Percentiles rank a stretch among this genome's conserved stretches.
These are phyloP conservation scores for Diutina sp. DNA, from an alignment of 1,139 yeast species.

Conservation along the genomic window DNA sequence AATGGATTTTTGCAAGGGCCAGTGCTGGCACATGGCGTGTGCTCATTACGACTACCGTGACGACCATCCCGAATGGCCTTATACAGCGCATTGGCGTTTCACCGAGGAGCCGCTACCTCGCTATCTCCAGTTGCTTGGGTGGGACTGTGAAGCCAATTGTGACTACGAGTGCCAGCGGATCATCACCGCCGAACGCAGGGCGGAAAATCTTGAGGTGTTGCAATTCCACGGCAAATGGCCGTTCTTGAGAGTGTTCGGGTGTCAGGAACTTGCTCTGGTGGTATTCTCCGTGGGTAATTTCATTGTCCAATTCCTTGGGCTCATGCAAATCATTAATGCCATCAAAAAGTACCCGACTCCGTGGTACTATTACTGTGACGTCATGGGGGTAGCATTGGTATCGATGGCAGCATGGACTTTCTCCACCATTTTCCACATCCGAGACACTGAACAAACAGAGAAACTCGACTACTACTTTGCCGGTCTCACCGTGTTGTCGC, in stretches of 20 bases:
- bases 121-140: constrained; percentile 37
- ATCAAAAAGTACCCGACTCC: constrained; percentile 5
- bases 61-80: constrained; percentile 8
- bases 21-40: constrained; percentile 41
- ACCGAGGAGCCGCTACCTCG: constrained; percentile 24
- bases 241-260: constrained; percentile 55
- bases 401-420: constrained; percentile 85
- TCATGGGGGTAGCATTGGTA: constrained; percentile 23
- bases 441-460: constrained; percentile 74
- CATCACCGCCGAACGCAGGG: constrained; percentile 43
- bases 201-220: constrained; percentile 34
- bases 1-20: constrained; percentile 50
- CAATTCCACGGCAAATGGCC: constrained; percentile 99
- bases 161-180: constrained; percentile 84
- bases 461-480: constrained; percentile 87
- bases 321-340: constrained; percentile 17
- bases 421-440: constrained; percentile 75
- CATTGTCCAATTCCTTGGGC: constrained; percentile 59
- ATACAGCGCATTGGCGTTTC: constrained; percentile 23
- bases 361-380: constrained; percentile 16
- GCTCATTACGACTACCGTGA: constrained; percentile 15
- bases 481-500: constrained; percentile 72
- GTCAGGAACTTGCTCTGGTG: constrained; percentile 79
- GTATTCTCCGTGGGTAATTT: constrained; percentile 73
- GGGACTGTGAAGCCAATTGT: constrained; percentile 80